These are phyloP conservation scores for Colletotrichum liriopes DNA, from an alignment of 2,329 filamentous ascomycete species.

Conservation along the genomic window DNA sequence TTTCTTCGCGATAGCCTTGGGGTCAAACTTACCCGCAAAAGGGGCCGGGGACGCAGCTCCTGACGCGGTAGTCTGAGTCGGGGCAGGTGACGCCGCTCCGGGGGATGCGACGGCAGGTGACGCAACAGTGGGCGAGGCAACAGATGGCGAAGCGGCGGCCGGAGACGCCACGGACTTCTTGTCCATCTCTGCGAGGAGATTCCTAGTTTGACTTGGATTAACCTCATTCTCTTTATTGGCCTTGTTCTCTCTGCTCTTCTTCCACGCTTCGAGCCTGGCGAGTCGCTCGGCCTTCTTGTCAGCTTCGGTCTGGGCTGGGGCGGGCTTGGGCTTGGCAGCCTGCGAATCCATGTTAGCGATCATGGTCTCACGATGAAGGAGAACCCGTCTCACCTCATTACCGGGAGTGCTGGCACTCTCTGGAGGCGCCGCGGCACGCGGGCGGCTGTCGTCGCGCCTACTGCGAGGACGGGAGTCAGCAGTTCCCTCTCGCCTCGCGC, in stretches of 20 bases:
- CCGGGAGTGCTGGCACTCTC: slow-evolving; percentile 66
- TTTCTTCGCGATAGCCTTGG: slow-evolving; percentile 89
- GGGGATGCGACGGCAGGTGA: slow-evolving; percentile 57
- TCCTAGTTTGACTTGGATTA: slow-evolving; percentile 75
- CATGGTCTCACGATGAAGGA: neutral
- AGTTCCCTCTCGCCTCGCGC: slow-evolving; percentile 78
- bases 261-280: slow-evolving; percentile 91
- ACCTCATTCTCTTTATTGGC: slow-evolving; percentile 81
- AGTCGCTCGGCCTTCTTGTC: slow-evolving; percentile 86
- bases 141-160: slow-evolving; percentile 65
- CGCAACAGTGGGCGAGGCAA: slow-evolving; percentile 62
- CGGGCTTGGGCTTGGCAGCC: slow-evolving; percentile 67
- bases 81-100: slow-evolving; percentile 41
- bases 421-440: slow-evolving; percentile 65
- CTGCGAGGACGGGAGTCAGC: slow-evolving; percentile 78
- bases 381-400: slow-evolving; percentile 67
- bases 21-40: slow-evolving; percentile 87
- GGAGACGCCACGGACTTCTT: slow-evolving; percentile 70
- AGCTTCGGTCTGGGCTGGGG: slow-evolving; percentile 73
- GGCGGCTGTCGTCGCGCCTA: slow-evolving; percentile 75
- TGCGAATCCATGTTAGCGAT: slow-evolving; percentile 55
- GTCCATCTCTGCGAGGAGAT: slow-evolving; percentile 81
- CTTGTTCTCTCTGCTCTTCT: slow-evolving; percentile 87
- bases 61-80: slow-evolving; percentile 57
- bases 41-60: slow-evolving; percentile 67